Percentiles rank a stretch among this genome's conserved stretches.
Evolutionary conservation across 768 basidiomycete species (phyloP).

Genomic region (Hypholoma fasciculare): DNA sequence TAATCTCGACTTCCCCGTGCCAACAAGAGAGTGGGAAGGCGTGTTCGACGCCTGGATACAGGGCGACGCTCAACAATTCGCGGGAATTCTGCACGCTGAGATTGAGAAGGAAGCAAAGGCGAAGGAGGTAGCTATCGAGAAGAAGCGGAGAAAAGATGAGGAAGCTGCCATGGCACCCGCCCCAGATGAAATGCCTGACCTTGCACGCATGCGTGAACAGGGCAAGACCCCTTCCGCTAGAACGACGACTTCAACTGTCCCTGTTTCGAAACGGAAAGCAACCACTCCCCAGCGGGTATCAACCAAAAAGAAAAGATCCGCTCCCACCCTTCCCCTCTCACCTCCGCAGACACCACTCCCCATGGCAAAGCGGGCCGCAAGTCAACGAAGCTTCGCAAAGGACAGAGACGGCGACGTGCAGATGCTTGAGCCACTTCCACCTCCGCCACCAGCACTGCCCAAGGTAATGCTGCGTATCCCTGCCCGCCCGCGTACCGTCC

Average conservation of each 20-base stretch:
- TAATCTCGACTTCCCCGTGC: slow-evolving; percentile 85
- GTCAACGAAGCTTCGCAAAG: not conserved
- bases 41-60: slow-evolving; percentile 91
- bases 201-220: slow-evolving; percentile 8
- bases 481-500: slow-evolving; percentile 2
- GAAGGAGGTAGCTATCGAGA: slow-evolving; percentile 56
- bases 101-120: slow-evolving; percentile 53
- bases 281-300: not conserved
- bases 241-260: not conserved
- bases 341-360: slow-evolving; percentile 16
- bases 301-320: not conserved
- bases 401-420: not conserved
- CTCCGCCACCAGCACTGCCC: not conserved
- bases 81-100: slow-evolving; percentile 56
- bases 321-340: slow-evolving; percentile 4
- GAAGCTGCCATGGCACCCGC: slow-evolving; percentile 27
- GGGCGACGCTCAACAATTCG: slow-evolving; percentile 85
- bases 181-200: slow-evolving; percentile 18
- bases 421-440: not conserved
- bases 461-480: slow-evolving; percentile 19
- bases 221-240: not conserved
- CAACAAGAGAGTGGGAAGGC: slow-evolving; percentile 84
- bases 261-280: slow-evolving; percentile 2
- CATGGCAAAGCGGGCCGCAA: not conserved
- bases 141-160: slow-evolving; percentile 57